Percentiles rank a stretch among this genome's conserved stretches.
Conservation (phyloP, 106 monocot species). For the Acorus calamus region DNA sequence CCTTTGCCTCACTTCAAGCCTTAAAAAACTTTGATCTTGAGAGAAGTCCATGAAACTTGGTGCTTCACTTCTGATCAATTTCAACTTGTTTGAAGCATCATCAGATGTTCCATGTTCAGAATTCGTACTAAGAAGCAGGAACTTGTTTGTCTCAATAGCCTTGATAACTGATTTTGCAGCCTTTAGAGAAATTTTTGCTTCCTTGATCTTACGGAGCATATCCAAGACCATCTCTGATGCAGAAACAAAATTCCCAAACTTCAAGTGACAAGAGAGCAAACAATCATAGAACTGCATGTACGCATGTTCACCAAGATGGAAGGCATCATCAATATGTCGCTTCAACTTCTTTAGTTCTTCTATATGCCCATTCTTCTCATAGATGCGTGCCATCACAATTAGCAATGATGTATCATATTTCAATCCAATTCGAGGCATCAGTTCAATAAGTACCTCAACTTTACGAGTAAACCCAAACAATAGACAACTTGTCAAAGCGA, state of each 20-base stretch:
- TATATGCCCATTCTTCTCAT: constrained; percentile 71
- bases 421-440: constrained; percentile 72
- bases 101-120: constrained; percentile 7
- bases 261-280: constrained; percentile 77
- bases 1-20: constrained; percentile 53
- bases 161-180: constrained; percentile 55
- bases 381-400: constrained; percentile 68
- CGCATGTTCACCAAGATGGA: constrained; percentile 38
- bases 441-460: constrained; percentile 72
- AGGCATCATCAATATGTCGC: constrained; percentile 52
- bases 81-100: constrained; percentile 10
- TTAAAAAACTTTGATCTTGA: constrained; percentile 43
- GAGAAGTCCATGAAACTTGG: constrained; percentile 52
- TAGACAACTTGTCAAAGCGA: constrained; percentile 53
- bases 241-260: constrained; percentile 60
- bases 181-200: constrained; percentile 58
- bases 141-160: constrained; percentile 26
- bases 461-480: constrained; percentile 61
- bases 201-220: constrained; percentile 72
- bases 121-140: constrained; percentile 2
- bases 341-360: constrained; percentile 70
- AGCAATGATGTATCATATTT: constrained; percentile 49
- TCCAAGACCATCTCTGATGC: constrained; percentile 57
- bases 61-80: constrained; percentile 21
- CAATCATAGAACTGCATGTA: constrained; percentile 75